Evolutionary conservation across 2,329 filamentous ascomycete species (phyloP).

Genomic region (Alternaria triticina): DNA sequence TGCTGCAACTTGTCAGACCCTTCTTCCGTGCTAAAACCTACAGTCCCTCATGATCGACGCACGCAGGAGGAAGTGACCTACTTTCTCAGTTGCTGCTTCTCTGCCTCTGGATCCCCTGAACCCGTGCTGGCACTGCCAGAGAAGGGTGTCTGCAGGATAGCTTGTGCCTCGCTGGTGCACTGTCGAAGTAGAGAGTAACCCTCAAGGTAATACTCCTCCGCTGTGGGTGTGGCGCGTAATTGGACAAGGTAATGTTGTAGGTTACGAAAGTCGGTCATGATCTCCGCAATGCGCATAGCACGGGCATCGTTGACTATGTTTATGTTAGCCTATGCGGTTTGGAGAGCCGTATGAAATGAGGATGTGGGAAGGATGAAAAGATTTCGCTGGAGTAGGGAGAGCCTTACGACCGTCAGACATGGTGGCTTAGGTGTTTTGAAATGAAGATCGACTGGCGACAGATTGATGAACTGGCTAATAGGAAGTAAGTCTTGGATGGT

Average conservation of each 20-base stretch:
- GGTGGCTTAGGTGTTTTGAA: conserved; percentile 16
- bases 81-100: conserved; percentile 64
- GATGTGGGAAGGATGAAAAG: background rate
- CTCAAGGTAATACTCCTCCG: conserved; percentile 64
- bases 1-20: conserved; percentile 51
- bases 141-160: conserved; percentile 62
- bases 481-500: conserved; percentile 5
- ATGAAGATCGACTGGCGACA: conserved; percentile 21
- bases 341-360: background rate
- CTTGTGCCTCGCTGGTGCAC: conserved; percentile 61
- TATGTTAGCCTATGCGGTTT: conserved; percentile 14
- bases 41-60: background rate
- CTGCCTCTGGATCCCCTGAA: conserved; percentile 57
- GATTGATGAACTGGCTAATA: conserved; percentile 9
- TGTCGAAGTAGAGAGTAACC: conserved; percentile 65
- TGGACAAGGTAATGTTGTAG: conserved; percentile 65
- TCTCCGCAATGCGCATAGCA: conserved; percentile 67
- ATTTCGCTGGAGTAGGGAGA: conserved; percentile 13
- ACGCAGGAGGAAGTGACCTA: conserved; percentile 41
- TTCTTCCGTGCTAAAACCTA: background rate
- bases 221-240: conserved; percentile 57
- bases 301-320: conserved; percentile 66
- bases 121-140: conserved; percentile 50
- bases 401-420: conserved; percentile 66
- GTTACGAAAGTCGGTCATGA: conserved; percentile 69